Base-by-base conservation (phyloP, 2,329 filamentous ascomycete genomes). In the Didymella pomorum region DNA sequence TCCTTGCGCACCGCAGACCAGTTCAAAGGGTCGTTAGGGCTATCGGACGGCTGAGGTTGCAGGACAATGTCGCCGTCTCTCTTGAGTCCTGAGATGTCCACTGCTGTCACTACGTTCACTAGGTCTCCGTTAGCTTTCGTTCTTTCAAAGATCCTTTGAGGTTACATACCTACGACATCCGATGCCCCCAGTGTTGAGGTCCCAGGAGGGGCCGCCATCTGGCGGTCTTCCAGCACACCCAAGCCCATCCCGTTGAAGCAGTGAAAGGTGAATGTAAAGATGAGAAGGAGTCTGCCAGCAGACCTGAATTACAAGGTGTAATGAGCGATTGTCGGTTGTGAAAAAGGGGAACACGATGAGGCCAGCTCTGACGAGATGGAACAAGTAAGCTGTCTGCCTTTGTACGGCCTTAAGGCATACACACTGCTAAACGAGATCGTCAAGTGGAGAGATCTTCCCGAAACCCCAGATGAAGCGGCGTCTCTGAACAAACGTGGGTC, bases 41-140 rank as follows among this genome's bases (percentile, higher is more conserved):
- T 92, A 76, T 96, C 90, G 58, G 89, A 94, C 2, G 94, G 94
- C 71, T 97, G 94, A 3, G 94, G 94, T 14, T 95, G 89, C 31
- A 97, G 85, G 64, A 97, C 92, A 67, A 94, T 89, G 12, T 84
- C 79, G 23, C 90, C 89, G 52, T 75, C 71, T 45, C 76, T 76
- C 68, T 80, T 79, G 47, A 79, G 58, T 11, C 70, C 45, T 10
- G 53, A 67, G 1, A 52, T 56, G 31, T 71, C 68, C 9, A 60
- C 45, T n/a, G 48, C 50, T 21, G 51, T n/a, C 14, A 71, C 62
- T 18, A 63, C 67, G 67, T 21, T 14, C 25, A 14, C 37, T 3
- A 37, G 7, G 25, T 4, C 10, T 11, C 18, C 20, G 20, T 47
- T 16, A 42, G 25, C 12, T 11, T 10, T 18, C 16, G 11, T 33